Base-by-base conservation (phyloP, 495 filamentous ascomycete species). In the Hypoxylon intermedium region DNA sequence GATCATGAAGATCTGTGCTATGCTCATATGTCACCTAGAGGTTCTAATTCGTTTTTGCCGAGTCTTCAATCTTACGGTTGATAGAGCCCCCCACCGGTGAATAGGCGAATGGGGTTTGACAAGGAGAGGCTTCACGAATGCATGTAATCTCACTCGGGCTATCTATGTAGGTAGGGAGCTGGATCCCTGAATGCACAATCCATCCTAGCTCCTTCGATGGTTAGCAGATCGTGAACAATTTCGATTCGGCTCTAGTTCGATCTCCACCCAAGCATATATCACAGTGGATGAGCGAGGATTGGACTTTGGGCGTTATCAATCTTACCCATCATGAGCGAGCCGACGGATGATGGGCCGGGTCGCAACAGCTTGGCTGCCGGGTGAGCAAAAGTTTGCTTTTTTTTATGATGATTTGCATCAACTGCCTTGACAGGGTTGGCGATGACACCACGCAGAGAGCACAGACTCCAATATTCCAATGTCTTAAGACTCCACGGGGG, bases 361-460 rank as follows among this genome's bases (percentile, higher is more conserved):
- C 62, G 56, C 47, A 57, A 60, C 62, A 67, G 63, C 63, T 61
- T 67, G 63, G 63, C 57, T 61, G 58, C 63, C 63, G 63, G 55
- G 16, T 55, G 19, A 26, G 50, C 24, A 7, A n/a, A n/a, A 55
- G 50, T 53, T 58, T 63, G 60, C 49, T 63, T 63, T 60, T 60
- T 63, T 63, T 60, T 60, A 60, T 62, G 59, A 62, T 62, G 63
- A 67, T 67, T 58, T 67, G 63, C 63, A 67, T 62, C 63, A 38
- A 46, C 26, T 24, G 11, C 34, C 52, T 58, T 12, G 63, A 53
- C 63, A 66, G 48, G 57, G 57, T 61, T 61, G 37, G 40, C 50
- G 43, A 40, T 49, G 55, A 42, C 37, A 41, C 45, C 55, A 41
- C 19, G 21, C 11, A 24, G n/a, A 34, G 28, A 40, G 50, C 52